phyloP scores from a whole-genome alignment of 441 rosid species.

The Corymbia citriodora region DNA sequence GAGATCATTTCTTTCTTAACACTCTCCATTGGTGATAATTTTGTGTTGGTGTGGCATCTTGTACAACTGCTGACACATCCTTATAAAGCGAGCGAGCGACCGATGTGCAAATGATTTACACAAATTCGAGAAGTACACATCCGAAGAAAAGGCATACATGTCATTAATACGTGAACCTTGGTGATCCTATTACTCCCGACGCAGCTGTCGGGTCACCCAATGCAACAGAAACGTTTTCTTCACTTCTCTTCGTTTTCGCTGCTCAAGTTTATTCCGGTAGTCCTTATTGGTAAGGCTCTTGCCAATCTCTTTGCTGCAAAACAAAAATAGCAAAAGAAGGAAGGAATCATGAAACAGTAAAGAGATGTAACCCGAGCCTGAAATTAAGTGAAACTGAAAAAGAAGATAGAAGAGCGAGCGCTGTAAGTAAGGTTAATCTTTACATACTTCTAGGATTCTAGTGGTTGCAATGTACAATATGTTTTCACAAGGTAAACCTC shows the following conservation, averaged over 20 bases:
- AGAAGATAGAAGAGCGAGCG: not conserved
- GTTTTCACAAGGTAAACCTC: not conserved
- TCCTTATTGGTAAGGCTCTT: not conserved
- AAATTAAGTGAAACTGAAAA: not conserved
- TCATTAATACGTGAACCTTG: not conserved
- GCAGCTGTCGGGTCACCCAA: not conserved
- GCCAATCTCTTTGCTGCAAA: not conserved
- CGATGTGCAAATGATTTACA: not conserved
- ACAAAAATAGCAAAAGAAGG: not conserved
- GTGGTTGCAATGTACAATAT: not conserved
- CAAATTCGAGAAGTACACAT: not conserved
- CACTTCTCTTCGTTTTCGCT: not conserved
- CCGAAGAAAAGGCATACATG: not conserved
- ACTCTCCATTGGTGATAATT: not conserved
- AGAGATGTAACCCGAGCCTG: not conserved
- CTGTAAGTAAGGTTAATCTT: not conserved
- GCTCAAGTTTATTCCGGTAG: not conserved
- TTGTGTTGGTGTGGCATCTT: not conserved
- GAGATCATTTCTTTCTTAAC: not conserved
- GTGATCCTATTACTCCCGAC: not conserved
- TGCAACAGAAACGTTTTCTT: slow-evolving; percentile 1
- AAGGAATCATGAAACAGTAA: not conserved
- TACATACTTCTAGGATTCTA: not conserved
- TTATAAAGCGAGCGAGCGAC: not conserved
- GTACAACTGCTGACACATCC: not conserved